These are phyloP conservation scores for Rusavskia elegans DNA, from an alignment of 495 filamentous ascomycete species.

Conservation along the genomic window DNA sequence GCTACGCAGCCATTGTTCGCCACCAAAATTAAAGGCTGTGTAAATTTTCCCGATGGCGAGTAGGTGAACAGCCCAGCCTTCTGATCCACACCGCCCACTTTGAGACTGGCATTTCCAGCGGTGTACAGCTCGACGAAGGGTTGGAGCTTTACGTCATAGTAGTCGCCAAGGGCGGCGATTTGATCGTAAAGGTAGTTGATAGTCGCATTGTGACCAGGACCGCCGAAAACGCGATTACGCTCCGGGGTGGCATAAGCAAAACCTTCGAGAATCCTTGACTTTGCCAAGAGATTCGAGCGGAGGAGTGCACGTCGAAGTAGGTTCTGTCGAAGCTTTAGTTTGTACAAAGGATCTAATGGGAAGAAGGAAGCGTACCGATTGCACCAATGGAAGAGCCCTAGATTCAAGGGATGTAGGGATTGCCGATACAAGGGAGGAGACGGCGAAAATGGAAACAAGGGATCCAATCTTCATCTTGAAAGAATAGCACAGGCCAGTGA, in stretches of 20 bases:
- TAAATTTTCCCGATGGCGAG: conserved; percentile 30
- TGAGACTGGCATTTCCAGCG: conserved; percentile 17
- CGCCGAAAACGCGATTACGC: conserved; percentile 43
- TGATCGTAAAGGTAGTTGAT: conserved; percentile 43
- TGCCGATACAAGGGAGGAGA: not conserved
- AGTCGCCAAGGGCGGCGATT: conserved; percentile 29
- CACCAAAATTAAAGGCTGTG: conserved; percentile 28
- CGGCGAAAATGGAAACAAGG: not conserved
- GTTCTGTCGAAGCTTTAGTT: not conserved
- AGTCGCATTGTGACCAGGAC: conserved; percentile 44
- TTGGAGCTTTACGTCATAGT: conserved; percentile 48
- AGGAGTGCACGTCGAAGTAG: not conserved
- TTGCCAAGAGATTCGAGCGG: conserved; percentile 18
- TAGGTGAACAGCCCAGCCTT: conserved; percentile 25
- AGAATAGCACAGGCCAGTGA: no score
- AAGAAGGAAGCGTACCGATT: not conserved
- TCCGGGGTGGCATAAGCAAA: conserved; percentile 30
- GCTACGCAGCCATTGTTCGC: conserved; percentile 39
- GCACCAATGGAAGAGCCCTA: not conserved
- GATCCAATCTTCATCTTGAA: not conserved
- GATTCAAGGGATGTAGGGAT: not conserved
- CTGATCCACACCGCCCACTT: conserved; percentile 15
- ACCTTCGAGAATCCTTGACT: conserved; percentile 24
- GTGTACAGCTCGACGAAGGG: conserved; percentile 29
- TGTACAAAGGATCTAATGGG: not conserved